Evolutionary conservation across 176 grass and related monocot genomes (phyloP), one percentile per base, ranked within the genome.

Genomic region (Raddia distichophylla): DNA sequence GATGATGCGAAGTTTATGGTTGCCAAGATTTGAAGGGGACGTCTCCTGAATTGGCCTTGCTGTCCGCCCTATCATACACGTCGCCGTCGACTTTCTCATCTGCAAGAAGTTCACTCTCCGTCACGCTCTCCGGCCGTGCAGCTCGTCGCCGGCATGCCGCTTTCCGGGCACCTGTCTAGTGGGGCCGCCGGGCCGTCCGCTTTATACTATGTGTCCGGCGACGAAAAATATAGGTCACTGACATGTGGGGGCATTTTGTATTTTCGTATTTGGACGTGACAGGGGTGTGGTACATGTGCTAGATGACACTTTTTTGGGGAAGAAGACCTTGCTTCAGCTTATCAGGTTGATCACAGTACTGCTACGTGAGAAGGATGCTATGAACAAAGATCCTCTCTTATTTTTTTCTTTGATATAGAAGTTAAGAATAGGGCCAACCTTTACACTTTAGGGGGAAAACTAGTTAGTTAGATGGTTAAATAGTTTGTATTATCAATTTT

Each of bases 21-120:
- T 77, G 78, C 59, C 11, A 48, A 70, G 77, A 77, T 77, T 80
- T 53, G 87, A 89, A 77, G 65, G 83, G 66, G 78, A 89, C 83
- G 50, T 51, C 63, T 81, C 77, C 82, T 58, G n/a, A 33, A 34
- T 63, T 63, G 20, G 47, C 47, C n/a, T 69, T 64, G 72, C 56
- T 71, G 35, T 77, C 48, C 18, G 47, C 27, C 54, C 18, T 18
- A 48, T 56, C 68, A 74, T 47, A 72, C 65, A 59, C 32, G 60
- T 67, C 81, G n/a, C 10, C 0, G 9, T 64, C 74, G 40, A 42
- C 17, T 66, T 49, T 35, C 37, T 76, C 49, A 10, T 40, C 40
- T 59, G 2, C 16, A 67, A 17, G 1, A 53, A 43, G 78, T 42
- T 86, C 77, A 43, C 60, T 79, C 18, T 74, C 32, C 50, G 34